phyloP scores from a whole-genome alignment of 768 basidiomycete species.

The Pleurotus cornucopiae region DNA sequence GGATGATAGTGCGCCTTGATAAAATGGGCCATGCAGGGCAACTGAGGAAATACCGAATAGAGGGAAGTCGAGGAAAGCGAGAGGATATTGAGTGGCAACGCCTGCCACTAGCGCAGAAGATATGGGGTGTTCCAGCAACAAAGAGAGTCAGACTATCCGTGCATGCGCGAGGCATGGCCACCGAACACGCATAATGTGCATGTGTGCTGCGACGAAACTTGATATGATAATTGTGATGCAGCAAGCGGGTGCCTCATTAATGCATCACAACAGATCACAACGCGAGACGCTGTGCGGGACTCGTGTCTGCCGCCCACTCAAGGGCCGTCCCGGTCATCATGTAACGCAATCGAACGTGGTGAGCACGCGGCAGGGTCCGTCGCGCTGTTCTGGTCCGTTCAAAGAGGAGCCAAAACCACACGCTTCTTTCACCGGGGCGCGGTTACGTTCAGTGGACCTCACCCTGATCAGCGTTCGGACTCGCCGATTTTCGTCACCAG shows the following conservation, averaged over 20 bases:
- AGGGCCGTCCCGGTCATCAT: too few relatives aligned
- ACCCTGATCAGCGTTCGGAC: too few relatives aligned
- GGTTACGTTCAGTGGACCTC: too few relatives aligned
- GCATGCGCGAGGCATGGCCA: not conserved
- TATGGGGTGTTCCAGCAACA: not conserved
- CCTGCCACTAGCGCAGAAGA: not conserved
- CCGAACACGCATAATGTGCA: not conserved
- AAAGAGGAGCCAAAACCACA: too few relatives aligned
- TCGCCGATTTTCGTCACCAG: too few relatives aligned
- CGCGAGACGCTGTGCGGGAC: not conserved
- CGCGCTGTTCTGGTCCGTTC: too few relatives aligned
- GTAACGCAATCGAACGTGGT: too few relatives aligned
- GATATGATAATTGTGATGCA: not conserved
- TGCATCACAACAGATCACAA: not conserved
- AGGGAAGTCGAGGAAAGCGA: not conserved
- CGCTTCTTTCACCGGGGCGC: too few relatives aligned
- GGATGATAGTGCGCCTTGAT: constrained; percentile 57
- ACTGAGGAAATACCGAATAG: too few relatives aligned
- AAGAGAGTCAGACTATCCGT: not conserved
- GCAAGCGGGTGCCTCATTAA: too few relatives aligned
- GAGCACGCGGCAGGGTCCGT: too few relatives aligned
- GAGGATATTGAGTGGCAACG: not conserved
- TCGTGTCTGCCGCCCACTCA: too few relatives aligned
- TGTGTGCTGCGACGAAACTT: not conserved
- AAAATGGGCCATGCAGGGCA: constrained; percentile 18